These are phyloP conservation scores for Penicillium hordei DNA, from an alignment of 2,329 filamentous ascomycete species.

Conservation along the genomic window DNA sequence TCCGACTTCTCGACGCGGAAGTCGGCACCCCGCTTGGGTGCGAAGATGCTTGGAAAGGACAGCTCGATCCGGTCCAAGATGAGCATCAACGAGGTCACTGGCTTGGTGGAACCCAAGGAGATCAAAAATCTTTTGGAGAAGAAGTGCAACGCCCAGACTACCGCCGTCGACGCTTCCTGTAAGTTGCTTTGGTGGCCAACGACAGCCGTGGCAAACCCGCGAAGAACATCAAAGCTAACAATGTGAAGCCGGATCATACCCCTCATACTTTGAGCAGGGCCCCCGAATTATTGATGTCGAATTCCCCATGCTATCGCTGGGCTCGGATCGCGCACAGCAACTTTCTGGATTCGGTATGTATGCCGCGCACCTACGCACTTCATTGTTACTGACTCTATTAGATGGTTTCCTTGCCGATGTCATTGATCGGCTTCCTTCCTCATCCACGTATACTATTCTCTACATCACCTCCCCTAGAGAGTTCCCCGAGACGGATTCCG, in stretches of 20 bases:
- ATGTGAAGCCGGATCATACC: constrained; percentile 41
- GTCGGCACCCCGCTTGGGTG: constrained; percentile 55
- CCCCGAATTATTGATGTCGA: constrained; percentile 48
- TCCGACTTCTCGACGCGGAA: constrained; percentile 62
- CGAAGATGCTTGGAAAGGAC: constrained; percentile 50
- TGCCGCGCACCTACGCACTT: neutral
- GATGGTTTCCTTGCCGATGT: constrained; percentile 51
- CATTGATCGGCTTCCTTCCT: constrained; percentile 48
- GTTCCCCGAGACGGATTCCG: constrained; percentile 30
- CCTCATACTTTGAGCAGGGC: constrained; percentile 35
- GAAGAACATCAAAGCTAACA: constrained; percentile 18
- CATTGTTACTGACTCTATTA: constrained; percentile 19
- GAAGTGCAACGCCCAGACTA: constrained; percentile 49
- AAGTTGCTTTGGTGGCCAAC: constrained; percentile 23
- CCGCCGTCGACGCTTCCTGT: constrained; percentile 47
- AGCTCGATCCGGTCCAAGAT: constrained; percentile 56
- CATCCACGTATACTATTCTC: constrained; percentile 69
- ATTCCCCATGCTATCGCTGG: constrained; percentile 45
- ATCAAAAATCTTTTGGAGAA: constrained; percentile 46
- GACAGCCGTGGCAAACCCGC: neutral
- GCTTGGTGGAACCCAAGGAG: constrained; percentile 46
- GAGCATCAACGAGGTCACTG: constrained; percentile 55
- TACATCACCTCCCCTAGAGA: constrained; percentile 65
- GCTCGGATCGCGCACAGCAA: constrained; percentile 38
- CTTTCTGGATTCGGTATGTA: constrained; percentile 46